Conservation (phyloP, 1,284 basidiomycete species). For the Cutaneotrichosporon cyanovorans region DNA sequence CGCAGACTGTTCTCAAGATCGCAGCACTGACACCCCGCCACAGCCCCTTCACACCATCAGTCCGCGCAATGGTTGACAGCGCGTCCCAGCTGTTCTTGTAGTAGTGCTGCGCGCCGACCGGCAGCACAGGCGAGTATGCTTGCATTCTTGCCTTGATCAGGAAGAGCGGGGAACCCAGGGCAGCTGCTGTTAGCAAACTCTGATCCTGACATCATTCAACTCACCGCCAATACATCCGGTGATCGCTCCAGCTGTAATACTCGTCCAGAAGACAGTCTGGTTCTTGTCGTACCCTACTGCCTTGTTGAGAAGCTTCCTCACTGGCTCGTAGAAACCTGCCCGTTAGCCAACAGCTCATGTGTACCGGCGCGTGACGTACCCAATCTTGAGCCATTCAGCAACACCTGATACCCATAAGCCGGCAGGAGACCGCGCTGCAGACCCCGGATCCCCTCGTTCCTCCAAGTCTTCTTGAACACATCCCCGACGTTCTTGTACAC, state of each 20-base stretch:
- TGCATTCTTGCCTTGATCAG: conserved; percentile 97
- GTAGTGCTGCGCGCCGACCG: conserved; percentile 85
- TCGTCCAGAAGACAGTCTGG: conserved; percentile 64
- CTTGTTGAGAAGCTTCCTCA: conserved; percentile 65
- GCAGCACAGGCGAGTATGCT: conserved; percentile 88
- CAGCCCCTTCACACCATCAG: conserved; percentile 72
- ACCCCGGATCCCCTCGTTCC: conserved; percentile 80
- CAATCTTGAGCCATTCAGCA: conserved; percentile 88
- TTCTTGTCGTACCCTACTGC: conserved; percentile 58
- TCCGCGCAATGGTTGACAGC: conserved; percentile 65
- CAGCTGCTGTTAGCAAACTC: conserved; percentile 54
- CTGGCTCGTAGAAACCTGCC: conserved; percentile 88
- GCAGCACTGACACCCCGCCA: conserved; percentile 89
- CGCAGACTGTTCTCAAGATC: conserved; percentile 87
- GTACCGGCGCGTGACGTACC: conserved; percentile 51
- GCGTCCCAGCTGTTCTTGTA: conserved; percentile 81
- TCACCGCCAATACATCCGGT: conserved; percentile 84
- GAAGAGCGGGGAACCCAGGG: conserved; percentile 88
- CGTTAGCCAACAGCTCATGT: neutral
- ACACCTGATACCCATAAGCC: conserved; percentile 91
- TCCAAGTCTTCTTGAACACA: conserved; percentile 81
- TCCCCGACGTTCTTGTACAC: conserved; percentile 87
- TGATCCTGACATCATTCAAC: conserved; percentile 19
- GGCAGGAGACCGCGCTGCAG: conserved; percentile 83
- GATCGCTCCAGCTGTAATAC: conserved; percentile 73